Conservation (phyloP, 1,139 yeast genomes). For the Schwanniomyces etchellsii region DNA sequence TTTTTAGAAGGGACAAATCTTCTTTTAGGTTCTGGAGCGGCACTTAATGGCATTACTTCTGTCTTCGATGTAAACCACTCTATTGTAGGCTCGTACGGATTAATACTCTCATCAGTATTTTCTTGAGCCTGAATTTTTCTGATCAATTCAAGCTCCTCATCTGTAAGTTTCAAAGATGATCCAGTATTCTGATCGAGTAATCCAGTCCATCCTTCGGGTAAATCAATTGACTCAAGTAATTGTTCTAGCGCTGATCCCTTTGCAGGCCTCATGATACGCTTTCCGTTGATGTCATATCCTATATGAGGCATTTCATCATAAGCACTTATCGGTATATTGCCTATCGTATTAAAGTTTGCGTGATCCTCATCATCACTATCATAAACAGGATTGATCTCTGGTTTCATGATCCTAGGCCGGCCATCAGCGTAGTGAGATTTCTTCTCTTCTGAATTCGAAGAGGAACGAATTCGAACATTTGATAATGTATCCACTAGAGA, state of each 20-base stretch:
- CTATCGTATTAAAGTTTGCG: constrained; percentile 83
- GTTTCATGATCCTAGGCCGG: constrained; percentile 64
- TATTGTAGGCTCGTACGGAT: constrained; percentile 90
- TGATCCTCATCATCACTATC: constrained; percentile 90
- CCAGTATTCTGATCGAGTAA: constrained; percentile 89
- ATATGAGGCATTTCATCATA: constrained; percentile 97
- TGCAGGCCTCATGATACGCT: constrained; percentile 98
- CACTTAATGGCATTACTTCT: constrained; percentile 89
- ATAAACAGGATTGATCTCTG: constrained; percentile 88
- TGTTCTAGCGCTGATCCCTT: constrained; percentile 92
- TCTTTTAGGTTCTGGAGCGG: constrained; percentile 95
- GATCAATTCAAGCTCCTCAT: constrained; percentile 85
- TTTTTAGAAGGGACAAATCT: constrained; percentile 95
- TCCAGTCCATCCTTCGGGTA: constrained; percentile 99
- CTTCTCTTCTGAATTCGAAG: constrained; percentile 24
- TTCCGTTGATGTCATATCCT: constrained; percentile 96
- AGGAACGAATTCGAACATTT: constrained; percentile 43
- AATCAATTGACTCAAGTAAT: constrained; percentile 79
- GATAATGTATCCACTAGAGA: constrained; percentile 53
- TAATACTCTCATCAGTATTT: constrained; percentile 69
- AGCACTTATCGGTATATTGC: constrained; percentile 86
- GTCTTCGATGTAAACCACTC: constrained; percentile 90
- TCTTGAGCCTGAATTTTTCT: constrained; percentile 82
- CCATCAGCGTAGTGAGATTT: constrained; percentile 73
- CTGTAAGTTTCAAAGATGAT: constrained; percentile 73